Percentiles rank a stretch among this genome's conserved stretches.
These are phyloP conservation scores for Phytophthora pinifolia DNA, from an alignment of 352 stramenopile genomes.

Conservation along the genomic window DNA sequence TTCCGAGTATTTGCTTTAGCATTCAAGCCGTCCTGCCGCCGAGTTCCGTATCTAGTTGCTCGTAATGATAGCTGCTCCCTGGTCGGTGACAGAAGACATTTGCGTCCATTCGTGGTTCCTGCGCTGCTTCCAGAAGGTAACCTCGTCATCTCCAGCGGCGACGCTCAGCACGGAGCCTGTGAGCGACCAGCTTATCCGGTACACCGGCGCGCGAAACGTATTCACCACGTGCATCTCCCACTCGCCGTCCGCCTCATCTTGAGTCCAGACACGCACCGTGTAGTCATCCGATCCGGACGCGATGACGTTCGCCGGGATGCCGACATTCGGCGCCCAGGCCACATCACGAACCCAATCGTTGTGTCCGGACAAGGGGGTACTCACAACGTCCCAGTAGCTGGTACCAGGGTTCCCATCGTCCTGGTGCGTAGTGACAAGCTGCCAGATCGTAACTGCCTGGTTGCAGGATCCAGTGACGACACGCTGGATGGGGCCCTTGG, in stretches of 20 bases:
- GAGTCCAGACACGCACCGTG: slow-evolving; percentile 80
- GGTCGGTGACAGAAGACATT: slow-evolving; percentile 74
- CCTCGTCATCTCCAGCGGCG: slow-evolving; percentile 64
- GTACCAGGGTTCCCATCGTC: slow-evolving; percentile 23
- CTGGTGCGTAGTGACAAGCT: slow-evolving; percentile 41
- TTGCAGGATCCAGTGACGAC: slow-evolving; percentile 77
- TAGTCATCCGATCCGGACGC: slow-evolving; percentile 83
- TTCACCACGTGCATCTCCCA: slow-evolving; percentile 69
- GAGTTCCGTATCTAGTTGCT: slow-evolving; percentile 22
- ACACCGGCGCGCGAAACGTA: slow-evolving; percentile 71
- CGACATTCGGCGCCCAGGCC: slow-evolving; percentile 80
- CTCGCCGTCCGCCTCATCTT: slow-evolving; percentile 58
- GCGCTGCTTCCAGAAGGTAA: slow-evolving; percentile 83
- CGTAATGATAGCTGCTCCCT: slow-evolving; percentile 42
- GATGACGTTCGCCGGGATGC: slow-evolving; percentile 80
- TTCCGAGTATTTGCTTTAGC: slow-evolving; percentile 13
- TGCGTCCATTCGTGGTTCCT: slow-evolving; percentile 65
- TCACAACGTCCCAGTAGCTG: slow-evolving; percentile 41
- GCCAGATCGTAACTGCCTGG: slow-evolving; percentile 62
- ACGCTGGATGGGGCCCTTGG: slow-evolving; percentile 64
- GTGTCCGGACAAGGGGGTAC: slow-evolving; percentile 55
- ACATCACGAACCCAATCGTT: slow-evolving; percentile 87
- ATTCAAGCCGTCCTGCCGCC: not conserved
- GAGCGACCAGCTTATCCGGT: slow-evolving; percentile 85
- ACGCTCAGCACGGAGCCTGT: slow-evolving; percentile 68